A percentile compares a stretch with the other conserved stretches of the same genome.
Evolutionary conservation across 2,329 filamentous ascomycete species (phyloP).

Genomic region (Diaporthe citrichinensis): DNA sequence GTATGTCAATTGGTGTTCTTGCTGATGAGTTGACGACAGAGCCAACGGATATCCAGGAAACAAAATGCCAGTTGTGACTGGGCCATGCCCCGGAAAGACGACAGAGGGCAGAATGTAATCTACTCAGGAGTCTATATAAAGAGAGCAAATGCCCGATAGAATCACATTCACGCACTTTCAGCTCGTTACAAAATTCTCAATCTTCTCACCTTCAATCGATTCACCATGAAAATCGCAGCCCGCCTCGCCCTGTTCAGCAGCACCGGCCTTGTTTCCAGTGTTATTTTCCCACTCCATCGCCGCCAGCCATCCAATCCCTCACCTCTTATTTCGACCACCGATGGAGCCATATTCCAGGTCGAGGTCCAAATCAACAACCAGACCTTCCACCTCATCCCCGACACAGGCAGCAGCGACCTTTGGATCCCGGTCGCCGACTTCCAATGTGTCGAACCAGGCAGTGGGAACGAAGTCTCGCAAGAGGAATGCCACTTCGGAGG

Average conservation of each 20-base stretch:
- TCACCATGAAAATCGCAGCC: not conserved
- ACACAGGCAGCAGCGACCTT: not conserved
- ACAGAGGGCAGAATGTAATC: too few species aligned
- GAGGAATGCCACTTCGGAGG: not conserved
- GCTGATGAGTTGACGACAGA: too few species aligned
- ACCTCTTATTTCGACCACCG: not conserved
- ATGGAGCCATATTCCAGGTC: not conserved
- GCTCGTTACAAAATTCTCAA: too few species aligned
- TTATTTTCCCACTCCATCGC: not conserved
- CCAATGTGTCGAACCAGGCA: not conserved
- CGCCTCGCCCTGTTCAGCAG: not conserved
- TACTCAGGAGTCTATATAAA: too few species aligned
- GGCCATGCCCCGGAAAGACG: too few species aligned
- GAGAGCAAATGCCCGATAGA: too few species aligned
- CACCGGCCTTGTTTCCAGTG: not conserved
- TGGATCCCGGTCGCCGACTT: not conserved
- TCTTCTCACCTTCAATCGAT: too few species aligned
- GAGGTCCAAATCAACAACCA: not conserved
- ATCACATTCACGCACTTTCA: too few species aligned
- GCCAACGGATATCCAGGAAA: too few species aligned
- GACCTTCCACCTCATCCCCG: not conserved
- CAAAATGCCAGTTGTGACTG: too few species aligned
- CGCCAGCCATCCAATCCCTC: not conserved
- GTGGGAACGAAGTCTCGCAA: not conserved
- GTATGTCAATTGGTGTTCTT: too few species aligned